Evolutionary conservation across 2,329 filamentous ascomycete genomes (phyloP), one percentile per base, ranked within the genome.

Genomic region (Aschersonia sp.): DNA sequence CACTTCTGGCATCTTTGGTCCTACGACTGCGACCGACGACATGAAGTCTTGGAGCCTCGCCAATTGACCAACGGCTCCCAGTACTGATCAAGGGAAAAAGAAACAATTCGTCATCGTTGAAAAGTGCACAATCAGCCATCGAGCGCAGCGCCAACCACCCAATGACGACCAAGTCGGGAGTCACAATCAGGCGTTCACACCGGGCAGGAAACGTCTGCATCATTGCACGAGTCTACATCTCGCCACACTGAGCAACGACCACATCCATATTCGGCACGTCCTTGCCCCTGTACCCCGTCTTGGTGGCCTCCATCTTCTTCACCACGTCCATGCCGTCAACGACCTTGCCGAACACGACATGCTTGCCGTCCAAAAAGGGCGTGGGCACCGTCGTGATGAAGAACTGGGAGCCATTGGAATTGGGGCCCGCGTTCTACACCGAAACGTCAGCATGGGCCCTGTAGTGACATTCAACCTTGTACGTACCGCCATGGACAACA

Each of bases 381-480:
- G 91, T 92, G 4, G 85, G 74, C 2, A 84, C 84, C 0, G 86
- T 92, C 2, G 89, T 96, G 69, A 97, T 91, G 74, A 98, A 98
- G 73, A 98, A 98, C 61, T 97, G 92, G 51, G 81, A 89, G 40
- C 92, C 92, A 65, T 97, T 97, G 54, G 86, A 91, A 66, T 96
- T 85, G 47, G 86, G 85, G 1, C 91, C 91, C 31, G 85, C 85
- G 63, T 96, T 96, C 84, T 92, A 52, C 5, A 40, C 4, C 5
- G 5, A 46, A 28, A 46, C 51, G 44, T 42, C 31, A 30, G 29
- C 46, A 38, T 7, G 2, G 35, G 7, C 6, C 12, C 6, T 38
- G 35, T 38, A 12, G 35, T 38, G 6, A 38, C 7, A 20, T 20
- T 20, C 20, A 20, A 20, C 20, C 20, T 20, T 20, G 20, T 20